Base-by-base conservation (phyloP, 2,329 filamentous ascomycete genomes). In the Penicillium sp. region DNA sequence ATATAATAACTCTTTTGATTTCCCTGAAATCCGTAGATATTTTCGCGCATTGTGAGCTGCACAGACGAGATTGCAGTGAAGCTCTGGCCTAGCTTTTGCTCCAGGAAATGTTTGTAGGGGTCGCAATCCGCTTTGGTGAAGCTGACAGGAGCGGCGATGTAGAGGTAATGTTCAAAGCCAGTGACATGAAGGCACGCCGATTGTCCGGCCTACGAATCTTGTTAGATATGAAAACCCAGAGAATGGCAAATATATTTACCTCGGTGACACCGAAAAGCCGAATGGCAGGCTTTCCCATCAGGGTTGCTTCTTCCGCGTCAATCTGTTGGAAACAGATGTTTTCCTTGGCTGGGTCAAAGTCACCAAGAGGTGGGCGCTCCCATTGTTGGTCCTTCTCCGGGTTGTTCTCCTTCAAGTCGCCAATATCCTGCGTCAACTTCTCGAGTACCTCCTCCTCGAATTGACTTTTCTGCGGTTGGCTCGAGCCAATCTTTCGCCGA, bases 391-490 rank as follows among this genome's bases (percentile, higher is more conserved):
- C 93, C 72, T 87, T 95, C 70, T 99, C 94, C 2, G 89, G 82
- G 74, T 95, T 97, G 73, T 83, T 90, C 66, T 90, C 82, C 79
- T 92, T 96, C 63, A 95, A 80, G 21, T 87, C 89, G 25, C 84
- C 87, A 58, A 97, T 92, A 69, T 97, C 91, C 74, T 97, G 93
- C 58, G 91, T 94, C 74, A 99, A 84, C 79, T 96, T 96, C 80
- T 97, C 93, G 58, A 99, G 81, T 2, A 96, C 90, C 70, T 97
- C 91, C 55, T 89, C 87, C 75, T 97, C 94, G 71, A 99, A 99
- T 52, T 88, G 84, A 71, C 91, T 96, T 77, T 96, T 97, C 73
- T 92, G 90, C 10, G 71, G 69, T 55, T 75, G 72, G 64, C 83
- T 92, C 1, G 89, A 93, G 59, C 83, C 81, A 27, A 68, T 62